Conservation (phyloP, 768 basidiomycete species). For the Scleroderma citrinum region DNA sequence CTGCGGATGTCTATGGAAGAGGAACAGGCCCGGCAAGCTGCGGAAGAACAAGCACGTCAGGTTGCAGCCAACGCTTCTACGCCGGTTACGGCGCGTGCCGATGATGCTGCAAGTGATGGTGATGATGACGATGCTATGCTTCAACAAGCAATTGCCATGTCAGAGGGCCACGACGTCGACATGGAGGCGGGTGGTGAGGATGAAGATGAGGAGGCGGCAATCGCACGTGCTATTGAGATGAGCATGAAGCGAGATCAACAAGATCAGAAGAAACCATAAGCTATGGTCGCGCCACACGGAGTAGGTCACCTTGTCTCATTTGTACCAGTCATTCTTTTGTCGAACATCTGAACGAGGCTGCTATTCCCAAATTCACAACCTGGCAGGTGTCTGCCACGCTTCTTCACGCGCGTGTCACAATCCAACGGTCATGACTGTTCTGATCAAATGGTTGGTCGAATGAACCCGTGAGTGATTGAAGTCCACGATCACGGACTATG, state of each 20-base stretch:
- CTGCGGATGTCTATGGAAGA: constrained; percentile 97
- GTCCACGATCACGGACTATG: neutral
- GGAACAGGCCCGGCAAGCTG: constrained; percentile 71
- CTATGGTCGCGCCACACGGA: constrained; percentile 4
- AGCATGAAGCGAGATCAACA: constrained; percentile 70
- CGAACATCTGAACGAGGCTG: neutral
- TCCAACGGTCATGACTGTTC: no score
- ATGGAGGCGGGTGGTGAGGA: constrained; percentile 56
- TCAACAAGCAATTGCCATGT: constrained; percentile 72
- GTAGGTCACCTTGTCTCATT: neutral
- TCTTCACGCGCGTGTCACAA: neutral
- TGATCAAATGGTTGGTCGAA: neutral
- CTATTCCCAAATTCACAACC: neutral
- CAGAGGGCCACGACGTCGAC: constrained; percentile 50
- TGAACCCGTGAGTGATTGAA: neutral
- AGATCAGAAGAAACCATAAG: constrained; percentile 31
- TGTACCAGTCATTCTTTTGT: neutral
- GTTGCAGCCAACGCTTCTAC: constrained; percentile 18
- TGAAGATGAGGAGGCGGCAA: constrained; percentile 82
- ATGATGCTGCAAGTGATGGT: constrained; percentile 44
- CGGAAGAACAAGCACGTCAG: constrained; percentile 35
- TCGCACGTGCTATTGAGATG: constrained; percentile 88
- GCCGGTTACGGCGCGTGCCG: constrained; percentile 16
- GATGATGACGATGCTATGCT: constrained; percentile 81
- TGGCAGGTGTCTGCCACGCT: neutral